A percentile compares a stretch with the other conserved stretches of the same genome.
Evolutionary conservation across 108 stramenopile genomes (phyloP).

Genomic region (Fistulifera solaris): DNA sequence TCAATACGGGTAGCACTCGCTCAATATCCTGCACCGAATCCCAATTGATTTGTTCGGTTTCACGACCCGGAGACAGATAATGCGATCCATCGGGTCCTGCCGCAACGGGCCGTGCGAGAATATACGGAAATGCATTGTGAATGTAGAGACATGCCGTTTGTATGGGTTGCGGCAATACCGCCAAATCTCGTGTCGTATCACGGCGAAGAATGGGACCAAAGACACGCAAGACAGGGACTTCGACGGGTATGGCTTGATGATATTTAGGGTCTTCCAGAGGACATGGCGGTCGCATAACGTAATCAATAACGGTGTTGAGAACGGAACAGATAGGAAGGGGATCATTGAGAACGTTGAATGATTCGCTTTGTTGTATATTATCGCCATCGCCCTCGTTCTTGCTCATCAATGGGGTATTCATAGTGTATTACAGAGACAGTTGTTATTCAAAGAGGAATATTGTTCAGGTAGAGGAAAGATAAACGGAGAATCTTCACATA

Average conservation of each 20-base stretch:
- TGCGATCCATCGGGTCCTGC: constrained; percentile 70
- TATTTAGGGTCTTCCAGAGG: constrained; percentile 63
- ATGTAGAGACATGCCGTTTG: constrained; percentile 79
- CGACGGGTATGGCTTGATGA: constrained; percentile 9
- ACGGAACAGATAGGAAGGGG: constrained; percentile 29
- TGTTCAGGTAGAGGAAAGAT: no score
- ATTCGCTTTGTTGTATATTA: no score
- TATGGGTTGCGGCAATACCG: constrained; percentile 15
- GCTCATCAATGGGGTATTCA: no score
- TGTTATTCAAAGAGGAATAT: no score
- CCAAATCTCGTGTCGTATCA: background rate
- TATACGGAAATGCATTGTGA: constrained; percentile 80
- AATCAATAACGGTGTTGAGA: constrained; percentile 73
- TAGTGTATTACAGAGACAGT: no score
- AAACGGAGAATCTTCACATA: no score
- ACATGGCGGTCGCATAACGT: constrained; percentile 60
- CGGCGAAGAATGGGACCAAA: constrained; percentile 65
- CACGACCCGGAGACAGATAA: constrained; percentile 11
- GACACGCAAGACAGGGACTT: constrained; percentile 66
- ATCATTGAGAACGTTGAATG: no score
- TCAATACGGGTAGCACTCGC: constrained; percentile 15
- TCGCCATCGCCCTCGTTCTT: no score
- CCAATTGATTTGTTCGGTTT: constrained; percentile 54
- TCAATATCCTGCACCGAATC: constrained; percentile 40
- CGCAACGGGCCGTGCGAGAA: constrained; percentile 60